phyloP scores from a whole-genome alignment of 2,329 filamentous ascomycete species.

The Fusarium siculi region DNA sequence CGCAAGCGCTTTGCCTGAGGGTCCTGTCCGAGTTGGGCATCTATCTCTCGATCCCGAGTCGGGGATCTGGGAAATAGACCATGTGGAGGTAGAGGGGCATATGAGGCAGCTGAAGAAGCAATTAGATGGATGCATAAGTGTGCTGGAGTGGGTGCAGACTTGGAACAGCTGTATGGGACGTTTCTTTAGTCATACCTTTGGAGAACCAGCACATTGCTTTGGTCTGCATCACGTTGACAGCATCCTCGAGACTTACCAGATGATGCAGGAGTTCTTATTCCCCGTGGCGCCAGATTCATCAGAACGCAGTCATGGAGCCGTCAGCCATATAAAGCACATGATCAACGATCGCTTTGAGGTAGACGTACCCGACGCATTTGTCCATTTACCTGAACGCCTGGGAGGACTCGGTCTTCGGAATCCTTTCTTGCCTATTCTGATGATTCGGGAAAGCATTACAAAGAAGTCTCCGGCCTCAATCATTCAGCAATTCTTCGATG shows the following conservation, averaged over 20 bases:
- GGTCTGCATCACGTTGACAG: neutral
- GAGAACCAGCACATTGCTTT: neutral
- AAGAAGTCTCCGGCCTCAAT: neutral
- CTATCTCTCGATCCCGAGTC: neutral
- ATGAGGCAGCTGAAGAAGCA: neutral
- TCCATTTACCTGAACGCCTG: neutral
- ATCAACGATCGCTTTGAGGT: neutral
- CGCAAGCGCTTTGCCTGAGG: neutral
- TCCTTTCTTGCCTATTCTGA: neutral
- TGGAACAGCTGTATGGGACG: slow-evolving; percentile 4
- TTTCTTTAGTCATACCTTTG: neutral
- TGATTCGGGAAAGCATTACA: neutral
- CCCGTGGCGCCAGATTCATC: neutral
- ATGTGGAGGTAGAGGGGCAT: neutral
- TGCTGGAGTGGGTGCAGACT: neutral
- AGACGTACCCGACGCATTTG: neutral
- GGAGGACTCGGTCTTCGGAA: neutral
- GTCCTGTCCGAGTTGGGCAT: neutral
- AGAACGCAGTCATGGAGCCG: neutral
- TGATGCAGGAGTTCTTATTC: neutral
- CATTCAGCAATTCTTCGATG: neutral
- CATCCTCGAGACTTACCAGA: neutral
- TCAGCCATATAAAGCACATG: neutral
- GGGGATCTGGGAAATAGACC: neutral
- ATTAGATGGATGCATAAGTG: neutral